Evolutionary conservation across 306 rosid genomes (phyloP).

Genomic region (Corylus heterophylla): DNA sequence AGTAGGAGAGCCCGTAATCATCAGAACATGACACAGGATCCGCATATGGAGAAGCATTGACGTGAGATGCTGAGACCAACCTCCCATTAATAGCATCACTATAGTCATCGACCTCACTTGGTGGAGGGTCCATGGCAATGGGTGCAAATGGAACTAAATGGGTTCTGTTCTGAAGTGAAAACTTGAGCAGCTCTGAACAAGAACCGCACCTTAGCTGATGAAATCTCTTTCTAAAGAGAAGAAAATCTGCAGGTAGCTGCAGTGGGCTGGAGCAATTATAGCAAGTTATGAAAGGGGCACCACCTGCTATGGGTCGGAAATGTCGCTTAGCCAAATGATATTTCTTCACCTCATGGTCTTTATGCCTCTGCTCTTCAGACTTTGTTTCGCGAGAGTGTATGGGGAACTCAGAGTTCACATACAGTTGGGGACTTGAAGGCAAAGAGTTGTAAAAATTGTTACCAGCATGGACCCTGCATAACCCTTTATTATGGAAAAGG

Average conservation of each 20-base stretch:
- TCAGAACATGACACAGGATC: conserved; percentile 64
- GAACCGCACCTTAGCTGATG: conserved; percentile 73
- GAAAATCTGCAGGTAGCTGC: conserved; percentile 82
- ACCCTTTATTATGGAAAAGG: conserved; percentile 30
- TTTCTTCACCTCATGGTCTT: conserved; percentile 41
- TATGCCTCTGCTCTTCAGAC: conserved; percentile 46
- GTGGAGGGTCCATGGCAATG: conserved; percentile 41
- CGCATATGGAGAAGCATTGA: conserved; percentile 29
- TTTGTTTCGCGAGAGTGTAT: conserved; percentile 39
- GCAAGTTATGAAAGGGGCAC: conserved; percentile 84
- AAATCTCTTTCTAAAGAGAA: conserved; percentile 52
- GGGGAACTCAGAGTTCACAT: conserved; percentile 37
- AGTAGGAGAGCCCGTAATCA: conserved; percentile 52
- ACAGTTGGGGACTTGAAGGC: conserved; percentile 53
- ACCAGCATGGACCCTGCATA: conserved; percentile 39
- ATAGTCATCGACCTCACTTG: conserved; percentile 40
- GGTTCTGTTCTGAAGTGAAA: conserved; percentile 55
- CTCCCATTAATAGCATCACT: conserved; percentile 31
- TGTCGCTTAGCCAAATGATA: conserved; percentile 52
- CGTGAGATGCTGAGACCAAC: conserved; percentile 37
- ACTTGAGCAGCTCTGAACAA: conserved; percentile 77
- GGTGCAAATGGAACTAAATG: conserved; percentile 51
- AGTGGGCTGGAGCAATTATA: conserved; percentile 58
- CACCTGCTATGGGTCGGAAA: conserved; percentile 80
- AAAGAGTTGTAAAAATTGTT: conserved; percentile 35